Conservation (phyloP, 179 eudicot genomes). For the Heliamphora pulchella region DNA sequence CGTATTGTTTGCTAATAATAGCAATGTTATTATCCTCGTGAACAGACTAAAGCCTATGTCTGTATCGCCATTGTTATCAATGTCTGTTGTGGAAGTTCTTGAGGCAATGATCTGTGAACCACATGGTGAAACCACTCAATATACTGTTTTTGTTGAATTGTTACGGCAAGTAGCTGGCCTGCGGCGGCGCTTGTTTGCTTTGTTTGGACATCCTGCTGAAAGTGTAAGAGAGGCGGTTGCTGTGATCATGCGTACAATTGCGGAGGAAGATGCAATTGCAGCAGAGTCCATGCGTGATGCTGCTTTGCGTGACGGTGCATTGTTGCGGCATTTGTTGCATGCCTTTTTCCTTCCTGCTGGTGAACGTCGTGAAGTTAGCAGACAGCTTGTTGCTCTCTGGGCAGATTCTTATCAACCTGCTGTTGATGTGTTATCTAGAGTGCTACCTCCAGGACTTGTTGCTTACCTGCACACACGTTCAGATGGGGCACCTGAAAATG, state of each 20-base stretch:
- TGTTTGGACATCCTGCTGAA: conserved; percentile 98
- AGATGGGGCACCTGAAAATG: conserved; percentile 55
- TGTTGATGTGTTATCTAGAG: conserved; percentile 81
- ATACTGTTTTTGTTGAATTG: conserved; percentile 88
- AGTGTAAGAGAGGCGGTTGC: conserved; percentile 97
- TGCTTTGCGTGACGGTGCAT: conserved; percentile 96
- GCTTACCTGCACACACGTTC: conserved; percentile 88
- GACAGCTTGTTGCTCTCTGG: conserved; percentile 99
- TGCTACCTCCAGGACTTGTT: conserved; percentile 97
- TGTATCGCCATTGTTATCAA: conserved; percentile 83
- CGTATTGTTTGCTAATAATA: conserved; percentile 74
- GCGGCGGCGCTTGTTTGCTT: conserved; percentile 82
- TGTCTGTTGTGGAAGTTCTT: conserved; percentile 91
- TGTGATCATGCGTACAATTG: conserved; percentile 96
- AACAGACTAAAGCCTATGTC: conserved; percentile 90
- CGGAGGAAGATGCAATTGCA: conserved; percentile 99
- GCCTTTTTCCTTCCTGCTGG: conserved; percentile 90
- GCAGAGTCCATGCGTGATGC: conserved; percentile 99
- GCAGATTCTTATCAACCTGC: conserved; percentile 99
- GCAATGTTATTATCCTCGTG: conserved; percentile 63
- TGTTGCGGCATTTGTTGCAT: conserved; percentile 82
- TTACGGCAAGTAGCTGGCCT: conserved; percentile 93
- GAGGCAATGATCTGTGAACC: conserved; percentile 99
- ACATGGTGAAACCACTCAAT: conserved; percentile 96
- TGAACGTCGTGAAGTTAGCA: conserved; percentile 89